Percentiles rank a stretch among this genome's conserved stretches.
phyloP scores from a whole-genome alignment of 306 rosid genomes.

The Fagus crenata region DNA sequence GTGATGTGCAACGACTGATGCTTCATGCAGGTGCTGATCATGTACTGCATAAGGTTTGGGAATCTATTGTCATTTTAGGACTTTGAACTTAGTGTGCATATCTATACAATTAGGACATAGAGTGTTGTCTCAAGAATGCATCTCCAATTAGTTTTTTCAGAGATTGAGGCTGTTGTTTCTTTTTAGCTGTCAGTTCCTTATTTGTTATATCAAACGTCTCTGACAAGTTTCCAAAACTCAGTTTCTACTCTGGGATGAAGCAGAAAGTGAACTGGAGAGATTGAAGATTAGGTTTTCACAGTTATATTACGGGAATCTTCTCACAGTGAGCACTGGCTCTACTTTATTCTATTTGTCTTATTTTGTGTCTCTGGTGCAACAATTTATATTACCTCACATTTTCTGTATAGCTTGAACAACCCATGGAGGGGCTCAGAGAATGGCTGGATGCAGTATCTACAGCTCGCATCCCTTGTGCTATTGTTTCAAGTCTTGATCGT shows the following conservation, averaged over 20 bases:
- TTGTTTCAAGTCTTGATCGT: slow-evolving; percentile 92
- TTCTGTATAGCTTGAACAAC: slow-evolving; percentile 63
- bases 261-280: slow-evolving; percentile 61
- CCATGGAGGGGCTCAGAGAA: slow-evolving; percentile 78
- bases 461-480: slow-evolving; percentile 91
- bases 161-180: background rate
- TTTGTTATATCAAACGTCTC: slow-evolving; percentile 7
- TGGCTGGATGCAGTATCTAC: slow-evolving; percentile 92
- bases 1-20: slow-evolving; percentile 57
- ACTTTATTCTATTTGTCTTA: slow-evolving; percentile 11
- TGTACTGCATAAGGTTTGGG: slow-evolving; percentile 70
- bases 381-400: slow-evolving; percentile 11
- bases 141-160: background rate
- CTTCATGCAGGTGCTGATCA: slow-evolving; percentile 73
- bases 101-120: background rate
- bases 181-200: background rate
- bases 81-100: background rate
- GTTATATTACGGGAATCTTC: slow-evolving; percentile 74
- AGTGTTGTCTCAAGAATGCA: background rate
- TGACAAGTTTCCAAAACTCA: slow-evolving; percentile 44
- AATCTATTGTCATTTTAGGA: slow-evolving; percentile 11
- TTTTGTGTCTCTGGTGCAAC: slow-evolving; percentile 15
- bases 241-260: slow-evolving; percentile 60
- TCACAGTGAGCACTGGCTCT: slow-evolving; percentile 53
- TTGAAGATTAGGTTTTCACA: slow-evolving; percentile 76